Conservation (phyloP, 2,329 filamentous ascomycete species). For the Pseudogymnoascus sp. region DNA sequence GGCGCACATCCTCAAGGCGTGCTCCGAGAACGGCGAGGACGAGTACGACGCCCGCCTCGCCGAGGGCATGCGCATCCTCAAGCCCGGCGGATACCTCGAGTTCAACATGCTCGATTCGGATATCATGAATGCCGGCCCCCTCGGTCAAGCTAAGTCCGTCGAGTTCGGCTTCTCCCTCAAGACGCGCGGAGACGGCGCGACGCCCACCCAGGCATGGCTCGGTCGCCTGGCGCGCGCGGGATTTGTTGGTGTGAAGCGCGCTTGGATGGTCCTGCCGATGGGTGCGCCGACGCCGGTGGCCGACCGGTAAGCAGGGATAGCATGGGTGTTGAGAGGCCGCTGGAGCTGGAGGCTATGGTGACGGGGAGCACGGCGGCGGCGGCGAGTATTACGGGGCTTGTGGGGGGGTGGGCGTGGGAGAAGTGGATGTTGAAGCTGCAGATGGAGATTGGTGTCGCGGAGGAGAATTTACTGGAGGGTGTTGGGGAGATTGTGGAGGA, state of each 20-base stretch:
- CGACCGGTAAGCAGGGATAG: constrained; percentile 27
- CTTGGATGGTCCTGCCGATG: constrained; percentile 86
- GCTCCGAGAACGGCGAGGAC: constrained; percentile 61
- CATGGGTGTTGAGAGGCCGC: constrained; percentile 38
- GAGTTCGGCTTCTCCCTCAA: constrained; percentile 89
- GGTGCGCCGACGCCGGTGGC: constrained; percentile 42
- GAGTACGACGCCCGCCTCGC: constrained; percentile 81
- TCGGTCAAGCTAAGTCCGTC: constrained; percentile 74
- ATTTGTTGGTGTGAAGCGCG: constrained; percentile 73
- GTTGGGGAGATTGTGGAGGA: constrained; percentile 58
- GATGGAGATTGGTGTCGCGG: constrained; percentile 73
- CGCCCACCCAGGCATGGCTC: constrained; percentile 75
- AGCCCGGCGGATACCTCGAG: constrained; percentile 88
- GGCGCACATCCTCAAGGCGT: constrained; percentile 73
- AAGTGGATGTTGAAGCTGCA: constrained; percentile 88
- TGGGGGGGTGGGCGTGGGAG: constrained; percentile 91
- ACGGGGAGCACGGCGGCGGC: constrained; percentile 65
- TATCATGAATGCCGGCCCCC: constrained; percentile 75
- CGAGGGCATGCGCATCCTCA: constrained; percentile 82
- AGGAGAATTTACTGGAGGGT: constrained; percentile 53
- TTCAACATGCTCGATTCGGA: constrained; percentile 87
- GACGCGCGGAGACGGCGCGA: constrained; percentile 82
- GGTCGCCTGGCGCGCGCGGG: constrained; percentile 65
- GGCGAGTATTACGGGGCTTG: constrained; percentile 70
- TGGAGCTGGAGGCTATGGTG: constrained; percentile 56